Base-by-base conservation (phyloP, 2,329 filamentous ascomycete genomes). In the Malbranchea cinnamomea region DNA sequence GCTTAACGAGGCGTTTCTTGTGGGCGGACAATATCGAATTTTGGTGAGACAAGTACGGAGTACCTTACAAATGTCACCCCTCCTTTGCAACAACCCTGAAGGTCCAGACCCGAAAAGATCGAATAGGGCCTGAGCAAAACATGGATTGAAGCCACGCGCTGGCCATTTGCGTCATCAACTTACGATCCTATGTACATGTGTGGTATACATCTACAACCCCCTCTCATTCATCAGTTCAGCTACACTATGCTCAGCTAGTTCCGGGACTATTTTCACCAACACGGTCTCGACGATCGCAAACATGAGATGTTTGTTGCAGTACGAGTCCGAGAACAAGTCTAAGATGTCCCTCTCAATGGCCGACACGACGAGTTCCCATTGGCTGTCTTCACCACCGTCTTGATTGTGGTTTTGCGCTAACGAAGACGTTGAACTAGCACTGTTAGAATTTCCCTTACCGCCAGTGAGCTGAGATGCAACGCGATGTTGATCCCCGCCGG, bases 221-320 rank as follows among this genome's bases (percentile, higher is more conserved):
- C 82, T 67, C 54, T 84, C 78, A 39, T 72, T 74, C 68, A 79
- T 71, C 33, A 92, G 55, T 45, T 83, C 79, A 32, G 65, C 62
- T 17, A 82, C 68, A 21, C 74, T 72, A 49, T 71, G 74, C 44
- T 82, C 78, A 31, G 66, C 66, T 44, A 95, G 52, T 57, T 98
- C 89, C 4, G 89, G 89, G 48, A 93, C 70, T 37, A 95, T 54
- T 40, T 78, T 72, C 33, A 83, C 69, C n/a, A 94, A 62, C 2
- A 93, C 51, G 34, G 87, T 57, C 57, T 98, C 89, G 19, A 95
- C 58, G 27, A 89, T 63, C 25, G 72, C 66, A 48, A 92, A 93
- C 42, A 93, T 61, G 18, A 95, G 60, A 57, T 94, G 84, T 59
- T 85, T 91, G 57, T 98, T 98, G 56, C 84, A 78, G 57, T 93